phyloP scores from a whole-genome alignment of 108 stramenopile genomes.

The Pelagomonas calceolata region DNA sequence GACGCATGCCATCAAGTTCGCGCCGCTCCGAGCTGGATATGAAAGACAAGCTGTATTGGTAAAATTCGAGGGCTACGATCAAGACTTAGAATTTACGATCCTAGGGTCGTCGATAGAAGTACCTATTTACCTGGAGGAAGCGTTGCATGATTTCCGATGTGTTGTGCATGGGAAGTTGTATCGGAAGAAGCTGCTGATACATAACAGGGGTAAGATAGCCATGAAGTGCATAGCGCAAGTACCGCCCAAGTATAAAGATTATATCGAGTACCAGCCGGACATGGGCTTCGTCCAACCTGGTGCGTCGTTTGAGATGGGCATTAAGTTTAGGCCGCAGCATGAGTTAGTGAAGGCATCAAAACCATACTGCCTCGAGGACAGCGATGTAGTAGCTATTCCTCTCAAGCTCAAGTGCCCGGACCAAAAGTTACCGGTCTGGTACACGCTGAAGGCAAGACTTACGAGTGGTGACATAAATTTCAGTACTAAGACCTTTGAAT shows the following conservation, averaged over 20 bases:
- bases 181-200: conserved; percentile 34
- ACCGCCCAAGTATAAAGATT: conserved; percentile 19
- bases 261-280: conserved; percentile 34
- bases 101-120: conserved; percentile 17
- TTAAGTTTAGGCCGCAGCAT: conserved; percentile 22
- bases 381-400: conserved; percentile 27
- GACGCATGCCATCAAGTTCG: conserved; percentile 24
- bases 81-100: conserved; percentile 15
- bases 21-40: conserved; percentile 24
- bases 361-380: conserved; percentile 5
- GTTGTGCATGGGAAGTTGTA: conserved; percentile 40
- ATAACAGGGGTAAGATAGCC: conserved; percentile 43
- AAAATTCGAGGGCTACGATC: conserved; percentile 14
- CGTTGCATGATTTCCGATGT: conserved; percentile 31
- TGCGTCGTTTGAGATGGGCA: conserved; percentile 27
- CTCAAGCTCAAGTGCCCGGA: conserved; percentile 32
- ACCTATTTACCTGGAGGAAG: conserved; percentile 28
- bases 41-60: conserved; percentile 8
- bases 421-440: conserved; percentile 32
- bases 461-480: conserved; percentile 10
- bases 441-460: conserved; percentile 18
- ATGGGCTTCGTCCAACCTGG: conserved; percentile 43
- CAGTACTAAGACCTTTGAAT: conserved; percentile 15
- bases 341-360: conserved; percentile 5
- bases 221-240: conserved; percentile 18